These are phyloP conservation scores for Groenewaldozyma salmanticensis DNA, from an alignment of 805 yeast genomes.

Conservation along the genomic window DNA sequence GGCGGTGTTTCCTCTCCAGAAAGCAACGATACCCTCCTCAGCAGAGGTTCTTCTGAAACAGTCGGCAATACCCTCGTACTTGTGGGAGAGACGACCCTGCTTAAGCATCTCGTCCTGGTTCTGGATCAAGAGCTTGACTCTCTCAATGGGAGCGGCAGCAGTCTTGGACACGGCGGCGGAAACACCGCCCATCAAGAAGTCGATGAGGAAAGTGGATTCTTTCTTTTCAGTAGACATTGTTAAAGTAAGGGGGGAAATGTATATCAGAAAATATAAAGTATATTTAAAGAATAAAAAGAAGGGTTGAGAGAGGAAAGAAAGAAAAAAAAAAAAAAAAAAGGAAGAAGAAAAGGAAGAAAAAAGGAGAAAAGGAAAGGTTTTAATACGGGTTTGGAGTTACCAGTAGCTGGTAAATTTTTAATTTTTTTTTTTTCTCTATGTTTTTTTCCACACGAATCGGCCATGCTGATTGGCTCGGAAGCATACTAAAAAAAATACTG, in stretches of 20 bases:
- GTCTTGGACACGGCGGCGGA: constrained; percentile 98
- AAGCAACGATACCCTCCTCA: constrained; percentile 83
- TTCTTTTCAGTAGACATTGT: background rate
- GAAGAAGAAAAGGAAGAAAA: background rate
- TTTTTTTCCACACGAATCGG: too few species aligned
- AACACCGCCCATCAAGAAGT: constrained; percentile 79
- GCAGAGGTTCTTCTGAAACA: constrained; percentile 93
- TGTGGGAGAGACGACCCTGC: constrained; percentile 86
- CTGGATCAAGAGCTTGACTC: constrained; percentile 93
- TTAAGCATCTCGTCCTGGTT: constrained; percentile 98
- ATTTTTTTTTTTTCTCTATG: too few species aligned
- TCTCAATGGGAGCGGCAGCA: constrained; percentile 95
- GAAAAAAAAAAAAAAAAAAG: background rate
- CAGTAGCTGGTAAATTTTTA: too few species aligned
- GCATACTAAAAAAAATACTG: too few species aligned
- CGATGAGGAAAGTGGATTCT: constrained; percentile 24
- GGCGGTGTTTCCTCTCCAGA: constrained; percentile 99
- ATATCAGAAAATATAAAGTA: too few species aligned
- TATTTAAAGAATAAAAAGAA: background rate
- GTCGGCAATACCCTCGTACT: constrained; percentile 84
- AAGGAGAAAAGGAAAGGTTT: background rate
- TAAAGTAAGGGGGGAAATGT: too few species aligned
- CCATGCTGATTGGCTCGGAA: too few species aligned
- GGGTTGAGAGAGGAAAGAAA: background rate
- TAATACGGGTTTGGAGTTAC: background rate